Evolutionary conservation across 2,329 filamentous ascomycete genomes (phyloP), one percentile per base, ranked within the genome.

Genomic region (Aureobasidium vineae): DNA sequence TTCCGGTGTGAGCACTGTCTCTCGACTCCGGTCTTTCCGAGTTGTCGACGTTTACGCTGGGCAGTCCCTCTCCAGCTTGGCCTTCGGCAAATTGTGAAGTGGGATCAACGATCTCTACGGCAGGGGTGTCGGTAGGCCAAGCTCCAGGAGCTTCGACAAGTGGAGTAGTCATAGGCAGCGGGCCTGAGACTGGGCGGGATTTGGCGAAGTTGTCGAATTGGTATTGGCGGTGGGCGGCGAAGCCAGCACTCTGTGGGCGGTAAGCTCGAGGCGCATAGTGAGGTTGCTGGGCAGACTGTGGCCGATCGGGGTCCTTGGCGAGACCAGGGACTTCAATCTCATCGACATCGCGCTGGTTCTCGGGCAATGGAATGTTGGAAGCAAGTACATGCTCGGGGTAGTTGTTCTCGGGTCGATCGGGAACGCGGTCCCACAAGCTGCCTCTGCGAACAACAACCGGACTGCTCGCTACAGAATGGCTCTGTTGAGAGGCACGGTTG

Each of bases 311-410:
- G 66, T 91, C 87, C 66, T 82, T 86, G 0, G 84, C 85, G 5
- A 92, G 81, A 0, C 89, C 90, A 3, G 90, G 90, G 52, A 92
- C 84, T 72, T 95, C 90, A 49, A 96, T 95, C 74, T 96, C 91
- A 53, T 88, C 84, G 8, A 94, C 79, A 73, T 96, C 91, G 56
- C 87, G 83, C 41, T 86, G 82, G 28, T 81, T 81, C 47, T 88
- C 79, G 0, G 90, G 90, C 11, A 95, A 79, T n/a, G 90, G 87
- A 68, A 93, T 84, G 47, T 82, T 81, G 7, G 85, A 83, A 10
- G 88, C 79, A 49, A 85, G 75, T 7, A 76, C 70, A 67, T 76
- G 71, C 65, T 76, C 75, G 0, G 75, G 72, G 47, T 75, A 72
- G 10, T 80, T 75, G 10, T 77, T 77, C 66, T 81, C 80, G 21